These are phyloP conservation scores for Onygenales sp. DNA, from an alignment of 2,329 filamentous ascomycete genomes.

Conservation along the genomic window DNA sequence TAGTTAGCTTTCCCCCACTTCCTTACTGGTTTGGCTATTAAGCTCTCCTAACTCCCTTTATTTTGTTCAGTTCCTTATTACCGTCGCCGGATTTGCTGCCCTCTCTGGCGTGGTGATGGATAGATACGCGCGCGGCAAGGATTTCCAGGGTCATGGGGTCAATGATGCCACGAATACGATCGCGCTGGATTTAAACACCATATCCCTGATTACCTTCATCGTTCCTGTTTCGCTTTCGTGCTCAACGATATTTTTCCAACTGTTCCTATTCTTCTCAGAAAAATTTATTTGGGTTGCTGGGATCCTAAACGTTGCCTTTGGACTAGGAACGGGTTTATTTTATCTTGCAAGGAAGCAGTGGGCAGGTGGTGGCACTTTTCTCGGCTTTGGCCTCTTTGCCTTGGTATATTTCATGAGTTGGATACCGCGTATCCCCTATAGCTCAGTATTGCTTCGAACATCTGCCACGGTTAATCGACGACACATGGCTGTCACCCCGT, in stretches of 20 bases:
- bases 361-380: slow-evolving; percentile 77
- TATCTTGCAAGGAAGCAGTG: slow-evolving; percentile 71
- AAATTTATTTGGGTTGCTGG: slow-evolving; percentile 89
- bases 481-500: slow-evolving; percentile 77
- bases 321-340: slow-evolving; percentile 77
- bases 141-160: slow-evolving; percentile 61
- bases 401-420: slow-evolving; percentile 78
- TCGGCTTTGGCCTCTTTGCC: slow-evolving; percentile 71
- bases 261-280: slow-evolving; percentile 71
- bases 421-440: slow-evolving; percentile 86
- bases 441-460: slow-evolving; percentile 78
- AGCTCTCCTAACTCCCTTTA: slow-evolving; percentile 4
- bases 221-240: slow-evolving; percentile 64
- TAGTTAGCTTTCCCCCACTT: not conserved
- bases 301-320: slow-evolving; percentile 76
- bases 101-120: slow-evolving; percentile 68
- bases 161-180: slow-evolving; percentile 59
- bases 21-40: slow-evolving; percentile 5
- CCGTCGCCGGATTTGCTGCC: slow-evolving; percentile 63
- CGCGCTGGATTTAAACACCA: slow-evolving; percentile 69
- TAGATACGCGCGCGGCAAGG: slow-evolving; percentile 58
- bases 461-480: slow-evolving; percentile 75
- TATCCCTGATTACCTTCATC: slow-evolving; percentile 75
- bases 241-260: slow-evolving; percentile 66
- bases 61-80: slow-evolving; percentile 51